phyloP scores from a whole-genome alignment of 306 rosid species.

The Vicia sativa region DNA sequence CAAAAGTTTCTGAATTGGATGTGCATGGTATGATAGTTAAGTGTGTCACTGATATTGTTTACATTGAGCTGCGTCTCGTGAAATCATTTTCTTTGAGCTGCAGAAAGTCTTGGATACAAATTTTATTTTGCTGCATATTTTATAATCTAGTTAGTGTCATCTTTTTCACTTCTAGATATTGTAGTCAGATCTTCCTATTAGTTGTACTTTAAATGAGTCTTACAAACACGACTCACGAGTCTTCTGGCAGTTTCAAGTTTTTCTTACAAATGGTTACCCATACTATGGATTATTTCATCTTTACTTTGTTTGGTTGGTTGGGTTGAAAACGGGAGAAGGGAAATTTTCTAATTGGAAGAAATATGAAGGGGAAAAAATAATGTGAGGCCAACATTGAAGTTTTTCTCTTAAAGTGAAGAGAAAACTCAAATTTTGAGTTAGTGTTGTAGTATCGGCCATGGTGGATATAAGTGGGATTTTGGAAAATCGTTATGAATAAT shows the following conservation, averaged over 20 bases:
- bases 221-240: not conserved
- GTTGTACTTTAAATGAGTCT: not conserved
- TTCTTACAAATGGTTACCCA: not conserved
- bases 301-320: not conserved
- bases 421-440: not conserved
- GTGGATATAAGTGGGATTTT: too few species aligned
- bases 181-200: slow-evolving; percentile 12
- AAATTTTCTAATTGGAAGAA: not conserved
- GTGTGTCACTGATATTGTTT: slow-evolving; percentile 7
- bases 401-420: not conserved
- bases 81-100: not conserved
- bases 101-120: not conserved
- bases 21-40: slow-evolving; percentile 26
- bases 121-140: slow-evolving; percentile 16
- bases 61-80: not conserved
- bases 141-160: not conserved
- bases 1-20: slow-evolving; percentile 3
- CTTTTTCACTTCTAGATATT: slow-evolving; percentile 10
- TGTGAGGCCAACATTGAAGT: not conserved
- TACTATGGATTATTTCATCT: not conserved
- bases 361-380: not conserved
- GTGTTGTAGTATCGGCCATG: too few species aligned
- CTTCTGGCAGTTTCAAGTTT: slow-evolving; percentile 10
- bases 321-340: not conserved
- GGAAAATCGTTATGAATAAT: too few species aligned